Evolutionary conservation across 2,329 filamentous ascomycete species (phyloP).

Genomic region (Stagonosporopsis rhizophila): DNA sequence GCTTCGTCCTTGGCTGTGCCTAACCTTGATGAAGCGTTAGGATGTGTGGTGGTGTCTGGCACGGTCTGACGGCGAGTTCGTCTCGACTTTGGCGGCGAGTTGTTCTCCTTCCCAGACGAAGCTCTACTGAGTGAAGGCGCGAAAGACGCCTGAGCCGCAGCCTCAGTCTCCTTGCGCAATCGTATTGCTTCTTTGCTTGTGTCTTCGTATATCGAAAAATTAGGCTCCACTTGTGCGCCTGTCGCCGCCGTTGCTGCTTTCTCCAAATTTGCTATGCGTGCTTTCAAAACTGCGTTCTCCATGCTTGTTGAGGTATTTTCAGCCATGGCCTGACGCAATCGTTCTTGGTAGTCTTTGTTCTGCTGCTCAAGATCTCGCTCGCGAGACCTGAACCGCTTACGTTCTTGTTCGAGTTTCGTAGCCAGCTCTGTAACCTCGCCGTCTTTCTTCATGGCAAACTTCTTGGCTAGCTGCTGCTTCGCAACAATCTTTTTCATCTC

Average conservation of each 20-base stretch:
- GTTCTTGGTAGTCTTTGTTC: constrained; percentile 56
- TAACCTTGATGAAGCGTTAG: constrained; percentile 21
- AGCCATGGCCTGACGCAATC: constrained; percentile 42
- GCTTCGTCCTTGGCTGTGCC: constrained; percentile 29
- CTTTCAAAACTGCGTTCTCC: constrained; percentile 46
- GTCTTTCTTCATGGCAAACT: constrained; percentile 80
- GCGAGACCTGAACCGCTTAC: constrained; percentile 68
- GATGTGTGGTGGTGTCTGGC: constrained; percentile 24
- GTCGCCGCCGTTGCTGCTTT: constrained; percentile 27
- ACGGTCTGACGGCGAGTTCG: constrained; percentile 34
- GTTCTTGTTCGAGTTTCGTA: constrained; percentile 72
- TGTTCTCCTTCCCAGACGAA: constrained; percentile 42
- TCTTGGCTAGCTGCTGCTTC: constrained; percentile 81
- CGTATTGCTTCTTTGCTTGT: constrained; percentile 28
- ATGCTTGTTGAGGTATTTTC: constrained; percentile 42
- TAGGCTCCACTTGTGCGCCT: constrained; percentile 23
- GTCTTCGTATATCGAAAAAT: constrained; percentile 45
- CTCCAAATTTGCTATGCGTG: constrained; percentile 41
- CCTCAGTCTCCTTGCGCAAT: constrained; percentile 18
- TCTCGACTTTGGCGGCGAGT: constrained; percentile 34
- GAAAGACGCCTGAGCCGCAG: constrained; percentile 23
- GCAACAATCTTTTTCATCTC: constrained; percentile 80
- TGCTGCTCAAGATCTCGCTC: constrained; percentile 69
- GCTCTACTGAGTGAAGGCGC: constrained; percentile 22
- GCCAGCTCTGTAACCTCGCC: constrained; percentile 71